These are phyloP conservation scores for Themeda triandra DNA, from an alignment of 176 grass and related monocot genomes.

Conservation along the genomic window DNA sequence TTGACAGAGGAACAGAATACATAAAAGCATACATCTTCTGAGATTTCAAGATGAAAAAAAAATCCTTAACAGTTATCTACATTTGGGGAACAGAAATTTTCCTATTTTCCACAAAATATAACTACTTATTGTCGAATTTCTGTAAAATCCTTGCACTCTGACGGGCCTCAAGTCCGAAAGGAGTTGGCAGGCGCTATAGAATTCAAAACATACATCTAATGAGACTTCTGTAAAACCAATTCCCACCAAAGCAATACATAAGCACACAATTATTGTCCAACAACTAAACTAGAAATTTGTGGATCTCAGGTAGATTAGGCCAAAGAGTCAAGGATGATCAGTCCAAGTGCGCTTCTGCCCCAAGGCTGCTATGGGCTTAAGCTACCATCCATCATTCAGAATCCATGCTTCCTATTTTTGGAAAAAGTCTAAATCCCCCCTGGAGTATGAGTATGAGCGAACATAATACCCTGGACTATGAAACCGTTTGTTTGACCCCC, in stretches of 20 bases:
- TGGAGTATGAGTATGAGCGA: no score
- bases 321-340: background rate
- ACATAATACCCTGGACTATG: no score
- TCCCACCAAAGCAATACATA: background rate
- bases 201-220: background rate
- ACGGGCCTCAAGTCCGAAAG: no score
- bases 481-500: no score
- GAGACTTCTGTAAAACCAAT: background rate
- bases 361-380: background rate
- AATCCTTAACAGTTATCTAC: background rate
- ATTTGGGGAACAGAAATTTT: background rate
- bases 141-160: background rate
- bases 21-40: no score
- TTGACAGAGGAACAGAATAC: no score
- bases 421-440: no score
- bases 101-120: background rate
- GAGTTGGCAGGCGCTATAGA: background rate
- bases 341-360: background rate
- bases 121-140: background rate
- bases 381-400: background rate
- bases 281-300: background rate
- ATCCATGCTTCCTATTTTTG: no score
- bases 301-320: background rate
- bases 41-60: background rate
- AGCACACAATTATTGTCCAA: background rate